Evolutionary conservation across 331 rosid species (phyloP), one percentile per base, ranked within the genome.

Genomic region (Rhamnella rubrinervis): DNA sequence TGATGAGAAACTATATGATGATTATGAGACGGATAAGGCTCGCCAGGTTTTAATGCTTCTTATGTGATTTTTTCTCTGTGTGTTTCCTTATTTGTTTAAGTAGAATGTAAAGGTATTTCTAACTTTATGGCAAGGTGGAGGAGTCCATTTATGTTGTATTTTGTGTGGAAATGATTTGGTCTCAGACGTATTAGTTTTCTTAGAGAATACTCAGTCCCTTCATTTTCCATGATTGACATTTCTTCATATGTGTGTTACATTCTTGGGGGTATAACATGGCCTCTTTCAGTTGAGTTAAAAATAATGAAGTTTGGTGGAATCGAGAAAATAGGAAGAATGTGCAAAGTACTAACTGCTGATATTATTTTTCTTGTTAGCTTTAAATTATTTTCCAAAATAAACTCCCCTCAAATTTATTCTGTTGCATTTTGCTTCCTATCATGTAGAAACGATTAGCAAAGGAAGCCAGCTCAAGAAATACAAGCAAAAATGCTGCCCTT

Each of bases 401-500:
- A 15, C 39, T 55, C 23, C 37, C 59, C 13, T 14, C 19, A 16
- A 19, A 26, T 52, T 65, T 3, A 52, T 65, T 63, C 15, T 71
- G 37, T 65, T 65, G 61, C 41, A 26, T 50, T 28, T 67, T 52
- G 52, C 72, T 62, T 76, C 49, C 23, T 76, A 12, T 61, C 41
- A 3, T 75, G 67, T 77, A 93, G 97, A 88, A 87, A 90, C 81
- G 97, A 49, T 68, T 93, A 68, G 97, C 91, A 19, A 93, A 88
- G 75, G 96, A 90, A 74, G 95, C 95, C 55, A 92, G 96, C 86
- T 47, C 97, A 93, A 80, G 95, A 88, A 84, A 63, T 84, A 55
- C 95, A 85, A 69, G 91, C 96, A 63, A 93, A 90, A 87, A 88
- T 83, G 88, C 86, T 68, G 44, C 92, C 55, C 83, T 81, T 19